Evolutionary conservation across 139 green algal genomes (phyloP).

Genomic region (Choricystis sp.): DNA sequence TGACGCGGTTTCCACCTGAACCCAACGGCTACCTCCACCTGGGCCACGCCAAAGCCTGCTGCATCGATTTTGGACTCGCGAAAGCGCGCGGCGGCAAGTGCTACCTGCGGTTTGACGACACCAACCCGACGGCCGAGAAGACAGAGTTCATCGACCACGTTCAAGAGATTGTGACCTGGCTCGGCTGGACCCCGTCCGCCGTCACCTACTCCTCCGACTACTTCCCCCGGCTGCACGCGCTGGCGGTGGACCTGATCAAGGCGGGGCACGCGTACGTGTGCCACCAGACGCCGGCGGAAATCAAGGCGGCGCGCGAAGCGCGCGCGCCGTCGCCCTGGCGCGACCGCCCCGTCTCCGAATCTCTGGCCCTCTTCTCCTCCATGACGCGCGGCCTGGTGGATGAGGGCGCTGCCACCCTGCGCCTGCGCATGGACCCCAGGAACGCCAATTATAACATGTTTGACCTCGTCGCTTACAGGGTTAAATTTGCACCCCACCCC

Average conservation of each 20-base stretch:
- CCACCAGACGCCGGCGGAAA: conserved; percentile 89
- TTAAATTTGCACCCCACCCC: conserved; percentile 86
- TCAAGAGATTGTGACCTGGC: conserved; percentile 85
- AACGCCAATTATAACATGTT: conserved; percentile 98
- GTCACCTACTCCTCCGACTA: conserved; percentile 89
- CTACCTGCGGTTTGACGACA: conserved; percentile 94
- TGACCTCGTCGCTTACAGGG: conserved; percentile 91
- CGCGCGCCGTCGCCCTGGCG: conserved; percentile 68
- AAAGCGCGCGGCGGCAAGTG: conserved; percentile 54
- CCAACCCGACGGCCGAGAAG: conserved; percentile 97
- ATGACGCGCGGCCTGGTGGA: conserved; percentile 82
- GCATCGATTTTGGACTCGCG: conserved; percentile 95
- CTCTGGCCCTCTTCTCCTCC: conserved; percentile 83
- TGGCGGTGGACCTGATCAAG: conserved; percentile 90
- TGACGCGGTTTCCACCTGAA: conserved; percentile 96
- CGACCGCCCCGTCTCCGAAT: conserved; percentile 73
- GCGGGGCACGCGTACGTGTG: conserved; percentile 81
- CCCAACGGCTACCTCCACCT: conserved; percentile 86
- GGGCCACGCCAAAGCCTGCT: conserved; percentile 97
- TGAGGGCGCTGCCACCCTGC: conserved; percentile 81
- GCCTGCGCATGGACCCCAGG: conserved; percentile 64
- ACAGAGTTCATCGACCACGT: conserved; percentile 98
- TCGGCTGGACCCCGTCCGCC: conserved; percentile 87
- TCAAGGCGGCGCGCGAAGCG: conserved; percentile 65
- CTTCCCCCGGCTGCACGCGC: conserved; percentile 81